phyloP scores from a whole-genome alignment of 768 basidiomycete genomes.

The Sporobolomyces pararoseus region DNA sequence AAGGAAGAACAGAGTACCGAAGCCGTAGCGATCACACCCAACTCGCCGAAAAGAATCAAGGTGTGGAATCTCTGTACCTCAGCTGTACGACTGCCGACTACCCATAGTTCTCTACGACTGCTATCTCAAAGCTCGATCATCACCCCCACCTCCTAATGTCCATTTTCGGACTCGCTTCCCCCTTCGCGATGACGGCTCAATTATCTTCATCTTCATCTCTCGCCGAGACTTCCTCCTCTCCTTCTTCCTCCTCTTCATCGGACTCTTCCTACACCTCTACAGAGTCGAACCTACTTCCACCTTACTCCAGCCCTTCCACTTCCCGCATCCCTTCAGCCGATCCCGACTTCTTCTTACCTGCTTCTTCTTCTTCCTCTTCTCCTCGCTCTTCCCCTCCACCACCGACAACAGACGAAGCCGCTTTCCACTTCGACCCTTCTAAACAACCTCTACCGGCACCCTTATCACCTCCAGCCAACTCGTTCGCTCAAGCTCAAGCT shows the following conservation, averaged over 20 bases:
- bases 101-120: background rate
- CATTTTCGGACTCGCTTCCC: constrained; percentile 23
- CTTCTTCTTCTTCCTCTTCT: background rate
- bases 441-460: constrained; percentile 10
- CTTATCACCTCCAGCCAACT: constrained; percentile 20
- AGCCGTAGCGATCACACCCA: constrained; percentile 6
- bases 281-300: constrained; percentile 16
- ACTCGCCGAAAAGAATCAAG: background rate
- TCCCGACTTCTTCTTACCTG: constrained; percentile 8
- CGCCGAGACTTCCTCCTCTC: constrained; percentile 8
- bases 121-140: too few species aligned
- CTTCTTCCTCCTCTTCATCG: constrained; percentile 25
- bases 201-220: constrained; percentile 11
- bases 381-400: background rate
- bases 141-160: constrained; percentile 12
- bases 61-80: background rate
- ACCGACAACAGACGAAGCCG: background rate
- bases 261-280: constrained; percentile 26
- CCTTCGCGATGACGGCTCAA: constrained; percentile 29
- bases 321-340: background rate
- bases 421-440: background rate
- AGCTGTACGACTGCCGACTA: background rate
- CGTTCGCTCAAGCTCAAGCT: constrained; percentile 40
- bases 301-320: background rate
- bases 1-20: background rate